Base-by-base conservation (phyloP, 2,329 filamentous ascomycete species). In the Chrysoporthe puriensis region DNA sequence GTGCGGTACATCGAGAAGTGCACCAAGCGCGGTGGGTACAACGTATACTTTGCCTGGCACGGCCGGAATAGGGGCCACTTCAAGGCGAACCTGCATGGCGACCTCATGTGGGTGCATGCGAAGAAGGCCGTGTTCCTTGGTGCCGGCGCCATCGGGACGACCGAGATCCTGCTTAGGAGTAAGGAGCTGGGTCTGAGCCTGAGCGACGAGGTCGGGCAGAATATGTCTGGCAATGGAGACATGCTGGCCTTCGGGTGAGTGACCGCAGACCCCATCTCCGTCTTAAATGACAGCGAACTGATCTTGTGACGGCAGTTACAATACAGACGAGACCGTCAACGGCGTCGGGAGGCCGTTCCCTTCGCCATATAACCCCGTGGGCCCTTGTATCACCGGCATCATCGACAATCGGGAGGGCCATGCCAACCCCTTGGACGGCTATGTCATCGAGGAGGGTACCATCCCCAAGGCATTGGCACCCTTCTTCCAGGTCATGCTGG, bases 71-170 rank as follows among this genome's bases (percentile, higher is more conserved):
- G 88, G n/a, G 82, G 81, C 32, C 79, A 81, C 70, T 90, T 88
- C 76, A 79, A 79, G 72, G 79, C 82, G 6, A 82, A 85, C 69
- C 79, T 90, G 21, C 81, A 86, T 60, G 83, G 82, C 34, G 86
- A 89, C 67, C 79, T 90, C 1, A 87, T 90, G 84, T 90, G 88
- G 88, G 88, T 91, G 63, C 83, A 88, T 68, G 88, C 89, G 1
- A 86, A 83, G 74, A 84, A 89, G 71, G 85, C 87, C 34, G 87
- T 90, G 7, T 90, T 91, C 73, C 81, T 91, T 13, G 89, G 88
- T 4, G 89, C 89, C 1, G 89, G 89, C 1, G 79, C 86, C 40
- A 80, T 91, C 16, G 89, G 88, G 1, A 89, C 88, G 0, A 90
- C 89, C 0, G 89, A 91, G 74, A 90, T 90, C 59, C 76, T 90